Conservation (phyloP, 2,329 filamentous ascomycete species). For the Venturia asperata region DNA sequence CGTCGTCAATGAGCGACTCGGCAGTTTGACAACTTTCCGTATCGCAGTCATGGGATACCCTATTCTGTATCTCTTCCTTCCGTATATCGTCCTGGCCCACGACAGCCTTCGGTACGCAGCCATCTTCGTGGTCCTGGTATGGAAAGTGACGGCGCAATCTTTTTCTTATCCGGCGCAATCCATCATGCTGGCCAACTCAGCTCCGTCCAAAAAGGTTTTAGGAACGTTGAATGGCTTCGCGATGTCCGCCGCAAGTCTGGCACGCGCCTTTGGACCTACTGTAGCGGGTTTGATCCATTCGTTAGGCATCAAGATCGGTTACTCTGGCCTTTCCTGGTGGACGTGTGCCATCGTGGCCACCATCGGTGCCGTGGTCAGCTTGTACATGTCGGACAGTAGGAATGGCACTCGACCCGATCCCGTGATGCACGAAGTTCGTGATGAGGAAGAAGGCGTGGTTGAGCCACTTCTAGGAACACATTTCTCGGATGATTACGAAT, state of each 20-base stretch:
- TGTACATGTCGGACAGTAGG: constrained; percentile 63
- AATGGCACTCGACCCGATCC: constrained; percentile 32
- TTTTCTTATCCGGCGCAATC: constrained; percentile 86
- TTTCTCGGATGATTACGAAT: constrained; percentile 6
- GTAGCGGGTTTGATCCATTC: constrained; percentile 81
- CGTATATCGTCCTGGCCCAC: constrained; percentile 82
- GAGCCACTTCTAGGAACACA: constrained; percentile 16
- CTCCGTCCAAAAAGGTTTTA: constrained; percentile 74
- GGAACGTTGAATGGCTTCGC: constrained; percentile 91
- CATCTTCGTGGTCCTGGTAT: constrained; percentile 70
- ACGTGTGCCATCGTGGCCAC: constrained; percentile 70
- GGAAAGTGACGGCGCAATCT: constrained; percentile 89
- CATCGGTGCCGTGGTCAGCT: constrained; percentile 65
- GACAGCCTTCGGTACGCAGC: constrained; percentile 61
- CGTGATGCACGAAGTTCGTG: constrained; percentile 32
- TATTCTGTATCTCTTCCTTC: constrained; percentile 75
- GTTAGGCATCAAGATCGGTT: constrained; percentile 68
- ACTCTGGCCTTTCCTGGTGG: constrained; percentile 93
- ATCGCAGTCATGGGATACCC: constrained; percentile 78
- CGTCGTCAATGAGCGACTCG: constrained; percentile 64
- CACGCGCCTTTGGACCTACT: constrained; percentile 80
- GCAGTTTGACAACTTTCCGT: constrained; percentile 74
- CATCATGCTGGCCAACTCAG: constrained; percentile 82
- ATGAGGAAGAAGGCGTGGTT: constrained; percentile 30
- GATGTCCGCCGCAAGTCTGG: constrained; percentile 82